Base-by-base conservation (phyloP, 208 protist species). In the Leishmania turanica region DNA sequence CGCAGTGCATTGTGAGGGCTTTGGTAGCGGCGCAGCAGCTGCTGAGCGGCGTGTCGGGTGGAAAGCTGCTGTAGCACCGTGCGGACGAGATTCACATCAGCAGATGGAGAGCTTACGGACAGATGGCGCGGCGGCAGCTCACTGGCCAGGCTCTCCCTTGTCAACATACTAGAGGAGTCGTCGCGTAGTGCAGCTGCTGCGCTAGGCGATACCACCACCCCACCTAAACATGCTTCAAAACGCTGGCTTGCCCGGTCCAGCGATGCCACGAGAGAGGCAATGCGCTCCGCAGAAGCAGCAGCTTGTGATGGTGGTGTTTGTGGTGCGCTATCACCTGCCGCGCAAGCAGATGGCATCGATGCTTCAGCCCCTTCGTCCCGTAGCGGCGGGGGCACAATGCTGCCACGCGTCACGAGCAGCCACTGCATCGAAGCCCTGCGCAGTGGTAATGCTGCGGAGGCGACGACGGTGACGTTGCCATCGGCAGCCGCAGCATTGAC, bases 11-110 rank as follows among this genome's bases (percentile, higher is more conserved):
- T 49, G 72, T 21, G 40, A 34, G 53, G 1, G 56, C 27, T n/a
- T 85, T 51, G 58, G 65, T 77, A 56, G 49, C 65, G 65, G 51
- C 40, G 54, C 34, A 84, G 37, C 3, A 82, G 69, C 62, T 76
- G 58, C 74, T 77, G 83, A 76, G 49, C 74, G 73, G 77, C 58
- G 13, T 70, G 71, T 0, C 73, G 58, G 17, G 82, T 85, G 62
- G 54, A 15, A 68, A 78, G 83, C 11, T 82, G 21, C 84, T 83
- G n/a, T 17, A 82, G 45, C 45, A 69, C 87, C 62, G 73, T 49
- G 40, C 17, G 58, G 34, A 87, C 81, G 49, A 87, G 54, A 21
- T 62, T 40, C 19, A 0, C 62, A 21, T 66, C 53, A 49, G 49
- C 11, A 37, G 31, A 21, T 37, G 34, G 24, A 27, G 58, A 7